These are phyloP conservation scores for Crithidia bombi DNA, from an alignment of 208 protist species.

Conservation along the genomic window DNA sequence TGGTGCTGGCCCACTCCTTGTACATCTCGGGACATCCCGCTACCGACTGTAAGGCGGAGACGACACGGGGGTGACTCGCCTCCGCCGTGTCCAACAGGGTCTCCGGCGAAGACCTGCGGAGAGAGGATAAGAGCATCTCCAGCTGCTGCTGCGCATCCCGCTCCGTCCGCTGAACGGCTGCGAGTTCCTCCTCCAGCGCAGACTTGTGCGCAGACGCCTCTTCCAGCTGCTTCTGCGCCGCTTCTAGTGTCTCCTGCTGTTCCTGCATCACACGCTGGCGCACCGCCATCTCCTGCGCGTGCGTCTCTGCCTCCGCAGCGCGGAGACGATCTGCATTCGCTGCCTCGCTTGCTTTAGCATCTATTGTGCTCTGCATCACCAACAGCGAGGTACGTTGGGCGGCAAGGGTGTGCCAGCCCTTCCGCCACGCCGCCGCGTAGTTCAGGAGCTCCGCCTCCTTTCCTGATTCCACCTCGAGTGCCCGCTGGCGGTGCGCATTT, in stretches of 20 bases:
- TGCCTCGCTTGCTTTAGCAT: neutral
- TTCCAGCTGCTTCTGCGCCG: slow-evolving; percentile 14
- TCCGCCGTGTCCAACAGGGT: no score
- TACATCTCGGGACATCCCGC: neutral
- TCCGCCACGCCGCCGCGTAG: slow-evolving; percentile 32
- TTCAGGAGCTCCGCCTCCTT: slow-evolving; percentile 24
- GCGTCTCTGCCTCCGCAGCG: slow-evolving; percentile 1
- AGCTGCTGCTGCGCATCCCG: slow-evolving; percentile 8
- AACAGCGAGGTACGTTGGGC: slow-evolving; percentile 15
- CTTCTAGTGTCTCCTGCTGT: slow-evolving; percentile 14
- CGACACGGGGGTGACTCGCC: neutral
- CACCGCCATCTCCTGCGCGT: neutral
- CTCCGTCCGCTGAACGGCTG: slow-evolving; percentile 3
- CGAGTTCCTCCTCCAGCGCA: slow-evolving; percentile 19
- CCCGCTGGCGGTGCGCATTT: neutral
- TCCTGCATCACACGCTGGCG: slow-evolving; percentile 7
- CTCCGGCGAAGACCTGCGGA: neutral
- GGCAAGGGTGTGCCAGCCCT: slow-evolving; percentile 15
- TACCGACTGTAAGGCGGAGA: neutral
- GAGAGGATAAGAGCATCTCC: slow-evolving; percentile 5
- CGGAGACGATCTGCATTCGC: neutral
- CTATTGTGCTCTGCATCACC: neutral
- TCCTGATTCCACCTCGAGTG: neutral
- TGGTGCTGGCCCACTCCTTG: neutral
- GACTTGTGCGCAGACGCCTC: slow-evolving; percentile 6